phyloP scores from a whole-genome alignment of 495 filamentous ascomycete species.

The Haplographium delicatum region DNA sequence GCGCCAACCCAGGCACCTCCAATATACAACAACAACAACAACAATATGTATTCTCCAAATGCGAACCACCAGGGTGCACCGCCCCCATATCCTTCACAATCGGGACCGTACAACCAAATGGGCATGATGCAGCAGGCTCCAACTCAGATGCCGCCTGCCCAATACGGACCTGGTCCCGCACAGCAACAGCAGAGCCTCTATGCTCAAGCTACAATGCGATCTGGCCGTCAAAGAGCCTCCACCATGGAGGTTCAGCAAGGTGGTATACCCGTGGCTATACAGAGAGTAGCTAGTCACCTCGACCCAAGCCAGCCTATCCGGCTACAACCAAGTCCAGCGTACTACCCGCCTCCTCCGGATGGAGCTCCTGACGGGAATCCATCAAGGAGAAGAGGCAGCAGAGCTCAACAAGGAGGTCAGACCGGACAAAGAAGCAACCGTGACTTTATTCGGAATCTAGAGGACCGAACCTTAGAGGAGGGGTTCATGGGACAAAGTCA shows the following conservation, averaged over 20 bases:
- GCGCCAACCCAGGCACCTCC: conserved; percentile 46
- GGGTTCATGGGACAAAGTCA: conserved; percentile 55
- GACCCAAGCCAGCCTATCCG: conserved; percentile 94
- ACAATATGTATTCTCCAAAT: conserved; percentile 67
- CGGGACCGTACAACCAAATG: conserved; percentile 70
- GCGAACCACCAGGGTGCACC: conserved; percentile 59
- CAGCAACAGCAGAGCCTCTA: conserved; percentile 62
- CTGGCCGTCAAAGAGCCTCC: conserved; percentile 83
- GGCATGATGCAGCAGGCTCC: conserved; percentile 58
- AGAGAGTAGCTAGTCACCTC: conserved; percentile 93
- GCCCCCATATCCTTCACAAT: conserved; percentile 71
- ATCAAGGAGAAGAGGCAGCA: conserved; percentile 71
- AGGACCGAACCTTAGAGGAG: conserved; percentile 90
- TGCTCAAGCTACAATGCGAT: conserved; percentile 75
- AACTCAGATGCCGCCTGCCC: conserved; percentile 54
- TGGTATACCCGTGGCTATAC: conserved; percentile 87
- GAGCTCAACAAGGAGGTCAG: conserved; percentile 55
- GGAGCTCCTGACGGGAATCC: conserved; percentile 60
- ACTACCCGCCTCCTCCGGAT: conserved; percentile 94
- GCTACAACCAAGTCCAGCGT: conserved; percentile 91
- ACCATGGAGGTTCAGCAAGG: conserved; percentile 92
- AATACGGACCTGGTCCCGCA: conserved; percentile 43
- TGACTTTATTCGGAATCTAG: conserved; percentile 89
- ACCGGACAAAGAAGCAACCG: conserved; percentile 54
- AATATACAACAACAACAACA: conserved; percentile 71